phyloP scores from a whole-genome alignment of 108 stramenopile genomes.

The Pseudonitzschia delicatissima region DNA sequence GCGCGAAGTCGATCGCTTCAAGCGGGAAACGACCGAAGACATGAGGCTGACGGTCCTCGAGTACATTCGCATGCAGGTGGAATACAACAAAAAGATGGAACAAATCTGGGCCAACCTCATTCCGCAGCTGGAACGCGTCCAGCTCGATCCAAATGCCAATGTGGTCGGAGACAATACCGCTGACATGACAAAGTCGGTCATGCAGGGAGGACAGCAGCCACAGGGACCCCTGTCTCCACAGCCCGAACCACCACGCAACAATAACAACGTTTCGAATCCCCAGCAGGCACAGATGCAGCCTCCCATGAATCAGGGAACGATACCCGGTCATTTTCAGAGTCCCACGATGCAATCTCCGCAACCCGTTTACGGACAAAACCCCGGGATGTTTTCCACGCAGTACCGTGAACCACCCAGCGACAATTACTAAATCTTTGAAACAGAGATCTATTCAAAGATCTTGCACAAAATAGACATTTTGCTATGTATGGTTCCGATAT shows the following conservation, averaged over 20 bases:
- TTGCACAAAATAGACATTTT: no score
- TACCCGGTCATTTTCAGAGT: constrained; percentile 6
- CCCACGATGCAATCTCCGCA: background rate
- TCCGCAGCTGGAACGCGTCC: constrained; percentile 80
- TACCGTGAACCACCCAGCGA: constrained; percentile 35
- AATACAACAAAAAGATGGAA: constrained; percentile 92
- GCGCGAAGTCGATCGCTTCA: constrained; percentile 97
- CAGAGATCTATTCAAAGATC: no score
- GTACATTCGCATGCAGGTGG: constrained; percentile 91
- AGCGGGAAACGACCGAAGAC: constrained; percentile 93
- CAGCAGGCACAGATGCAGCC: constrained; percentile 24
- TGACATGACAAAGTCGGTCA: constrained; percentile 3
- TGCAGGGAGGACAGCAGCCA: constrained; percentile 6
- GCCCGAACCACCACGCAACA: constrained; percentile 2
- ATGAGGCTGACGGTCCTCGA: constrained; percentile 90
- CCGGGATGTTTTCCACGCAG: constrained; percentile 38
- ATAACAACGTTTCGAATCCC: constrained; percentile 19
- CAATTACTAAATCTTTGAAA: no score
- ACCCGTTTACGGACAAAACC: constrained; percentile 11
- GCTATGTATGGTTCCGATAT: no score
- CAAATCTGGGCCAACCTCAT: constrained; percentile 88
- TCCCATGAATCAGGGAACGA: background rate
- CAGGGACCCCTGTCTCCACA: constrained; percentile 1
- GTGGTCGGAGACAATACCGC: constrained; percentile 19
- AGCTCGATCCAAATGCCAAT: constrained; percentile 41